Evolutionary conservation across 202 grass and related monocot species (phyloP), one percentile per base, ranked within the genome.

Genomic region (Cymbopogon flexuosus): DNA sequence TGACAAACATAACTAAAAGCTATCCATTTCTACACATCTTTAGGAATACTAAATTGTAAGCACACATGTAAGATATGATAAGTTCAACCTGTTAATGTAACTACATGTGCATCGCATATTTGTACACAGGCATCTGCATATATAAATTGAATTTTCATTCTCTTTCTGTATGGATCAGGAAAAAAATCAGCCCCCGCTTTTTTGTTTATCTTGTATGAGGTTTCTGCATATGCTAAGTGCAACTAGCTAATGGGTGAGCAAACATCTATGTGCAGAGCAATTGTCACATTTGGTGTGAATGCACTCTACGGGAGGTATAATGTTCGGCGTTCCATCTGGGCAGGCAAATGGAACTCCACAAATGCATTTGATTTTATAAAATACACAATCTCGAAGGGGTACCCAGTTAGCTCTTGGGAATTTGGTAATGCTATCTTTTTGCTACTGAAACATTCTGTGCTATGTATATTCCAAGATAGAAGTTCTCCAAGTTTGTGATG

Each of bases 351-450:
- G 96, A 99, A 99, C 73, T 91, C 90, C 51, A 93, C 84, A 59
- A 99, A 99, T 73, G 78, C 89, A 27, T 90, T 81, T 34, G 83
- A 93, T 67, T 96, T 99, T 85, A 61, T 99, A 35, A 83, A 91
- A 72, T 99, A 99, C 40, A 99, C 93, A 41, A 83, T 99, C 62
- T 86, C 88, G 56, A 93, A 99, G 80, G 82, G 88, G 68, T 99
- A 96, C 35, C 85, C 80, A 68, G 83, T 99, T 81, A 87, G 95
- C 81, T 99, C 93, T 21, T 99, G 96, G 96, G 96, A 99, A 96
- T 99, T 93, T 0, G 96, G 96, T 99, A 96, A 86, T 87, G 54
- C 6, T 46, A 2, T 69, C 37, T 34, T 27, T 69, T 67, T 63
- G 2, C 19, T 78, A 9, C 39, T 73, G 37, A 22, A 22, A 29